phyloP scores from a whole-genome alignment of 495 filamentous ascomycete species.

The Pseudomonodictys pantanalensis region DNA sequence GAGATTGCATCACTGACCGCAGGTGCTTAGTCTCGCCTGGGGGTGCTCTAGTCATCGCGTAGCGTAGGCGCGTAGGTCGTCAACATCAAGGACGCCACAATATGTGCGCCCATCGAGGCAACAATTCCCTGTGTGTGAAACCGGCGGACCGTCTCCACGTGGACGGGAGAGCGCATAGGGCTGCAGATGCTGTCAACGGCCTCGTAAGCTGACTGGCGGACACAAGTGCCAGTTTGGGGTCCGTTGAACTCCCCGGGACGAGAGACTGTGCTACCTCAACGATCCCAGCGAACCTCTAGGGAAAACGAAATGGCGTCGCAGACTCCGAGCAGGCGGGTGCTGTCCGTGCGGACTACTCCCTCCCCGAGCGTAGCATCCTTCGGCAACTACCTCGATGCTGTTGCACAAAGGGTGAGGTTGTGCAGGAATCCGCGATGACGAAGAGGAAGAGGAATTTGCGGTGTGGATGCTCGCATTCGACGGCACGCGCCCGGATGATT shows the following conservation, averaged over 20 bases:
- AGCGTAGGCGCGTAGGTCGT: background rate
- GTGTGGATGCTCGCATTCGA: background rate
- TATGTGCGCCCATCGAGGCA: background rate
- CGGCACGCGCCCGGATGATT: background rate
- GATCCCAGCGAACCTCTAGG: constrained; percentile 18
- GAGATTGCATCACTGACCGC: background rate
- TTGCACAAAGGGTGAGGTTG: too few species aligned
- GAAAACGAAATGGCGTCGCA: constrained; percentile 1
- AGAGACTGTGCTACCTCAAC: constrained; percentile 13
- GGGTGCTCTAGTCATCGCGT: background rate
- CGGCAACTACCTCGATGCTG: background rate
- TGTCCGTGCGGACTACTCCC: constrained; percentile 4
- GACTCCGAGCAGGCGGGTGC: constrained; percentile 6
- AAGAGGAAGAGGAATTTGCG: background rate
- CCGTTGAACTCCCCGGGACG: background rate
- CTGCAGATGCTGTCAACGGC: constrained; percentile 21
- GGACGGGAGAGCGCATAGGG: constrained; percentile 33
- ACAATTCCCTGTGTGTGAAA: constrained; percentile 4
- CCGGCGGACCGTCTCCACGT: constrained; percentile 31
- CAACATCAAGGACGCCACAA: background rate
- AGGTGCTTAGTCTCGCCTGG: background rate
- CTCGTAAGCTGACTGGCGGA: constrained; percentile 22
- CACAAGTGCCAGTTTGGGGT: constrained; percentile 14
- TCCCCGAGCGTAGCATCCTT: background rate
- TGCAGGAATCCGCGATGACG: background rate